These are phyloP conservation scores for Dothistroma pini DNA, from an alignment of 2,329 filamentous ascomycete genomes.

Conservation along the genomic window DNA sequence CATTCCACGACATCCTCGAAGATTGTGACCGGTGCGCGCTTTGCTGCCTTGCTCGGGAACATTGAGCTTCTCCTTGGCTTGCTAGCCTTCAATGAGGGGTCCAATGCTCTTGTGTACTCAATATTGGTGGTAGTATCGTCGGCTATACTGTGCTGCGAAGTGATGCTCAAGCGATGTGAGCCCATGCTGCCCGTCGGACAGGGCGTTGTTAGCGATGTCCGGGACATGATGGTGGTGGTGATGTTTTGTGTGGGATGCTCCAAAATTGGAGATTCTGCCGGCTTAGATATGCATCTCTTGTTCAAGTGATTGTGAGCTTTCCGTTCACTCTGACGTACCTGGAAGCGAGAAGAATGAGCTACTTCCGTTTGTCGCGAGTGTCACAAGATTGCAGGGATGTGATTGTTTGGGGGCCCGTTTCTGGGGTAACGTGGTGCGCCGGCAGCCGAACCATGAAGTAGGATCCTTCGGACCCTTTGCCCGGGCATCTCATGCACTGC, in stretches of 20 bases:
- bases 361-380: not conserved
- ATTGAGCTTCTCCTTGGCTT: slow-evolving; percentile 26
- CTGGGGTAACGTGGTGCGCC: not conserved
- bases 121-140: slow-evolving; percentile 31
- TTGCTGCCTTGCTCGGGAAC: slow-evolving; percentile 21
- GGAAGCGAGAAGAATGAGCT: not conserved
- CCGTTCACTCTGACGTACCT: not conserved
- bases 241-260: not conserved
- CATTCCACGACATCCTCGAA: slow-evolving; percentile 35
- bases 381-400: not conserved
- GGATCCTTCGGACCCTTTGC: no score
- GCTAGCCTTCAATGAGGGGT: slow-evolving; percentile 28
- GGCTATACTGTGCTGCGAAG: slow-evolving; percentile 10
- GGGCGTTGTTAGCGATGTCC: slow-evolving; percentile 26
- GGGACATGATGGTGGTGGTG: slow-evolving; percentile 21
- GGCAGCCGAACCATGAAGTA: no score
- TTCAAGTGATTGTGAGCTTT: not conserved
- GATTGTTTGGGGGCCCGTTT: not conserved
- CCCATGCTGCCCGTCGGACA: slow-evolving; percentile 21
- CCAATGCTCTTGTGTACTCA: slow-evolving; percentile 33
- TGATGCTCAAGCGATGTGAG: slow-evolving; percentile 13
- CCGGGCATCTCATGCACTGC: no score
- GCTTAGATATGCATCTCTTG: not conserved
- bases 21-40: slow-evolving; percentile 27
- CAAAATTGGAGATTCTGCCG: not conserved